These are phyloP conservation scores for Stachybotrys echinatus DNA, from an alignment of 2,329 filamentous ascomycete genomes.

Conservation along the genomic window DNA sequence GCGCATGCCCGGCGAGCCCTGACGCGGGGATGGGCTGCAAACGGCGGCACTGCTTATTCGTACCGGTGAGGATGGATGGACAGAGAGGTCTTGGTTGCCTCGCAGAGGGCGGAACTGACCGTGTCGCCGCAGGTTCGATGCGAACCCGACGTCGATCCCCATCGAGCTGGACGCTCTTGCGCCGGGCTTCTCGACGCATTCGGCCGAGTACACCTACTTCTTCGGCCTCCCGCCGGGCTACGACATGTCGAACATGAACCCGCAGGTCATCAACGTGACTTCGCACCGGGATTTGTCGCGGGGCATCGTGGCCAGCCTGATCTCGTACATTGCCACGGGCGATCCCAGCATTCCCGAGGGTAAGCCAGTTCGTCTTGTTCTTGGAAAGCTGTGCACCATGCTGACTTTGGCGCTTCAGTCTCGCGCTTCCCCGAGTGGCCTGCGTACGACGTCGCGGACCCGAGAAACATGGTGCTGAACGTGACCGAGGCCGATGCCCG, in stretches of 20 bases:
- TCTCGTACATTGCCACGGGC: slow-evolving; percentile 10
- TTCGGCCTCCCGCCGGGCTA: slow-evolving; percentile 9
- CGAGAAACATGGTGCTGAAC: slow-evolving; percentile 11
- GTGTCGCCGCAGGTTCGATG: slow-evolving; percentile 10
- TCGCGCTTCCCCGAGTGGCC: slow-evolving; percentile 9
- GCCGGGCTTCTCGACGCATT: slow-evolving; percentile 12
- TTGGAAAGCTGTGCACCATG: neutral
- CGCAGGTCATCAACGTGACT: slow-evolving; percentile 6
- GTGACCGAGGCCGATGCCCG: slow-evolving; percentile 8
- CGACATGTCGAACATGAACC: slow-evolving; percentile 10
- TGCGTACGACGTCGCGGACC: slow-evolving; percentile 7
- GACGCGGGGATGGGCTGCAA: slow-evolving; percentile 6
- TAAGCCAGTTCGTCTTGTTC: neutral
- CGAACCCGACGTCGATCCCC: slow-evolving; percentile 11
- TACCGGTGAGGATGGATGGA: slow-evolving; percentile 5
- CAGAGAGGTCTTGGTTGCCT: too few relatives aligned
- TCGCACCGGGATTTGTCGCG: slow-evolving; percentile 9
- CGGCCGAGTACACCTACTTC: slow-evolving; percentile 12
- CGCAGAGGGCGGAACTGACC: too few relatives aligned
- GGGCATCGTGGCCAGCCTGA: slow-evolving; percentile 9
- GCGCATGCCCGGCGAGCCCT: slow-evolving; percentile 5
- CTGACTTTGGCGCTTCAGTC: slow-evolving; percentile 1
- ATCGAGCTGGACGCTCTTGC: slow-evolving; percentile 5
- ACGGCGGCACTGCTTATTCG: slow-evolving; percentile 9
- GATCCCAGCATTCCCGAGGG: slow-evolving; percentile 9